These are phyloP conservation scores for Penicillium tannophilum DNA, from an alignment of 495 filamentous ascomycete genomes.

Conservation along the genomic window DNA sequence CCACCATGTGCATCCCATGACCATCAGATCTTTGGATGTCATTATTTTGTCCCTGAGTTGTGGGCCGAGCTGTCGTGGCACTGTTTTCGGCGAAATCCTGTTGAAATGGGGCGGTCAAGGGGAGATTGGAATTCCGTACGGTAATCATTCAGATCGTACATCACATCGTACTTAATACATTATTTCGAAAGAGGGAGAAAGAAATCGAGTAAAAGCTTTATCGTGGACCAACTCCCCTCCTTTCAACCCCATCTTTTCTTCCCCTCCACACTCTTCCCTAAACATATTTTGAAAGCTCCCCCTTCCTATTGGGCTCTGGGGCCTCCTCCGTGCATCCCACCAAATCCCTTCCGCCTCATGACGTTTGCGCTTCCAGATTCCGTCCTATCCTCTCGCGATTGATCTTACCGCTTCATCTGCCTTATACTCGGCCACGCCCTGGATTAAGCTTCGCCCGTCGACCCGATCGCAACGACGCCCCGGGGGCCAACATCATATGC, in stretches of 20 bases:
- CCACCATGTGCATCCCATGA: slow-evolving; percentile 25
- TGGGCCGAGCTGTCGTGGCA: slow-evolving; percentile 6
- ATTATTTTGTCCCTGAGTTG: slow-evolving; percentile 9
- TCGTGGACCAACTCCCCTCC: not conserved
- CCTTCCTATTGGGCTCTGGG: slow-evolving; percentile 27
- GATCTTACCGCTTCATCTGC: slow-evolving; percentile 18
- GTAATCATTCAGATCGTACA: not conserved
- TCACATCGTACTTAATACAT: not conserved
- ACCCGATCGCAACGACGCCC: slow-evolving; percentile 3
- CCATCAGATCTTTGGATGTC: slow-evolving; percentile 24
- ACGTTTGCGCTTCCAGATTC: slow-evolving; percentile 10
- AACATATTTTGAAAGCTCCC: slow-evolving; percentile 9
- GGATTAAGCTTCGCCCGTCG: slow-evolving; percentile 11
- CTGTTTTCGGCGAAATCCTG: slow-evolving; percentile 4
- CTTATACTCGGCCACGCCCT: slow-evolving; percentile 11
- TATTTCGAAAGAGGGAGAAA: not conserved
- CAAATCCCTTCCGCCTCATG: slow-evolving; percentile 5
- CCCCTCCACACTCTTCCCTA: not conserved
- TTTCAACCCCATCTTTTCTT: slow-evolving; percentile 5
- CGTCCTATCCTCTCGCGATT: slow-evolving; percentile 17
- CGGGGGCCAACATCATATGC: slow-evolving; percentile 13
- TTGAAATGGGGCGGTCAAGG: slow-evolving; percentile 13
- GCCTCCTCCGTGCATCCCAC: slow-evolving; percentile 11
- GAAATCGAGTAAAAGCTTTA: not conserved
- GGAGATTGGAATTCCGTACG: not conserved